Percentiles rank a stretch among this genome's conserved stretches.
Conservation (phyloP, 2,329 filamentous ascomycete species). For the Daldinia sp. region DNA sequence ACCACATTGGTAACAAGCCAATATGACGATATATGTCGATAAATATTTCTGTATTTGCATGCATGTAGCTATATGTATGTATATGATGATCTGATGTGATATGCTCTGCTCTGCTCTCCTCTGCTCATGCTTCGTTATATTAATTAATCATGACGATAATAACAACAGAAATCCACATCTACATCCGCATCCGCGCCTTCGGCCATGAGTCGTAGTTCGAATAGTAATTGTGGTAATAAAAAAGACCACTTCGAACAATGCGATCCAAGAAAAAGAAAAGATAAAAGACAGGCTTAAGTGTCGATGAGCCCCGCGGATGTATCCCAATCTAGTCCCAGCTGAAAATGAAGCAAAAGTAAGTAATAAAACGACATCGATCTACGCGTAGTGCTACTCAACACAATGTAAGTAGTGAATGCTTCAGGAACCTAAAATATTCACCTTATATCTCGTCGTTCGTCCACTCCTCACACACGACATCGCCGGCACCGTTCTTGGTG, state of each 20-base stretch:
- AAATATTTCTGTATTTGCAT: not conserved
- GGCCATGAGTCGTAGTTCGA: not conserved
- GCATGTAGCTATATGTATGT: not conserved
- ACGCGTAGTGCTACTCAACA: constrained; percentile 1
- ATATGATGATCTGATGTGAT: not conserved
- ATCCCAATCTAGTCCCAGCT: constrained; percentile 41
- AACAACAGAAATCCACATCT: not conserved
- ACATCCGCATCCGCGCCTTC: not conserved
- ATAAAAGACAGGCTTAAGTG: constrained; percentile 1
- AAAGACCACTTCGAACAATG: constrained; percentile 16
- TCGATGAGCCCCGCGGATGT: constrained; percentile 22
- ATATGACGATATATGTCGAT: not conserved
- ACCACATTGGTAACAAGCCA: not conserved
- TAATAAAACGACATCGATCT: not conserved
- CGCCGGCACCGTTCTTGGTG: not conserved
- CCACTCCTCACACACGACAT: constrained; percentile 26
- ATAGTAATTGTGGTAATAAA: not conserved
- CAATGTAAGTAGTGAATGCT: not conserved
- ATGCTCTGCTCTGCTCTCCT: not conserved
- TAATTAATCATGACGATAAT: not conserved
- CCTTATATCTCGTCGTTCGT: constrained; percentile 48
- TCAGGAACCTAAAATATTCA: not conserved
- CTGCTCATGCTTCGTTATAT: constrained; percentile 7
- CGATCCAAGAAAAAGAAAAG: constrained; percentile 28
- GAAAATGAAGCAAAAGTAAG: not conserved